Evolutionary conservation across 1,284 basidiomycete species (phyloP), one percentile per base, ranked within the genome.

Genomic region (Ceratobasidium sp.): DNA sequence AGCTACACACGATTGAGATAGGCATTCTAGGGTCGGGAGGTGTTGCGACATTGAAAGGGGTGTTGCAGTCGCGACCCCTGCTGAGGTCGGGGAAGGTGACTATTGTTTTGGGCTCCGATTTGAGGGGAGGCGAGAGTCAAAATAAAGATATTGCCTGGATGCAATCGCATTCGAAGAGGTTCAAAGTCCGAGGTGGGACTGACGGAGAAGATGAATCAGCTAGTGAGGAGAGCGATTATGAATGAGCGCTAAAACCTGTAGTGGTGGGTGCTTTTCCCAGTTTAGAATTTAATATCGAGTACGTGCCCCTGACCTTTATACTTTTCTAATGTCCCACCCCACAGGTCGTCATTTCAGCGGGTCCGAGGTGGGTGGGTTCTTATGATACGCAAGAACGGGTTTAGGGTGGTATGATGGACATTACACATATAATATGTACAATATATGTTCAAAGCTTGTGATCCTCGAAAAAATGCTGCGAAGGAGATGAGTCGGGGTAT

Each of bases 381-480:
- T n/a, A n/a, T 7, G 42, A 7, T 6, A 46, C 19, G 16, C 14
- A 46, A 46, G 4, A 21, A n/a, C n/a, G 16, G 14, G 19, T 46
- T 5, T 23, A 25, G 49, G 16, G 49, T 25, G 23, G 3, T 19
- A 52, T 52, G 14, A n/a, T 21, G 19, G 16, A 46, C 6, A 16
- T 4, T 16, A 46, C 6, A 46, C 27, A 36, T 46, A n/a, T 30
- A 30, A 25, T n/a, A 6, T 54, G 1, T 8, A 7, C 23, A 11
- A 50, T 41, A n/a, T 36, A 36, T 36, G 19, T n/a, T 64, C 60
- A 64, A 16, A 90, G 87, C 76, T 93, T 94, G 77, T 92, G 87
- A 76, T 93, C 92, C 77, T 92, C 90, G 78, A 95, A 95, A 82
- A 94, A 95, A 70, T 84, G 82, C 91, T 93, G 73, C 8, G 14